These are phyloP conservation scores for Fusarium sp. DNA, from an alignment of 2,329 filamentous ascomycete genomes.

Conservation along the genomic window DNA sequence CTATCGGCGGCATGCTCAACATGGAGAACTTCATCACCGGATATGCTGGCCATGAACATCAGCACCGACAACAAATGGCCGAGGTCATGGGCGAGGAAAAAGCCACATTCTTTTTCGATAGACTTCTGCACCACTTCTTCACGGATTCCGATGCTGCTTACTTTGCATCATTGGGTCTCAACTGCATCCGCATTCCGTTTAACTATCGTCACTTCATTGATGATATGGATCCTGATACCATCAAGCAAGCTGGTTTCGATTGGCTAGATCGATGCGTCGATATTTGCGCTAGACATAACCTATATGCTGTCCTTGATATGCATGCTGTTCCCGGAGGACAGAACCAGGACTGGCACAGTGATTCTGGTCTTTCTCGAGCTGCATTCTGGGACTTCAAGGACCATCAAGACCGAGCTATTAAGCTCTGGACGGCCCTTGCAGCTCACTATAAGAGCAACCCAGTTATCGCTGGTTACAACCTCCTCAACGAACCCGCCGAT, in stretches of 20 bases:
- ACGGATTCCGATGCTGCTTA: slow-evolving; percentile 68
- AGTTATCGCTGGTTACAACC: slow-evolving; percentile 55
- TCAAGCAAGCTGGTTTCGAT: slow-evolving; percentile 61
- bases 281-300: slow-evolving; percentile 54
- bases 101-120: slow-evolving; percentile 70
- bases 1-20: slow-evolving; percentile 49
- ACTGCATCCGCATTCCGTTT: slow-evolving; percentile 69
- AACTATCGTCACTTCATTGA: slow-evolving; percentile 69
- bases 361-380: slow-evolving; percentile 52
- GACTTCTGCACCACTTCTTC: slow-evolving; percentile 68
- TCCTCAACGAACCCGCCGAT: slow-evolving; percentile 49
- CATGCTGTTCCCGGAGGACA: slow-evolving; percentile 59
- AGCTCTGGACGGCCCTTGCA: slow-evolving; percentile 57
- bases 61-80: slow-evolving; percentile 65
- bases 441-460: slow-evolving; percentile 56
- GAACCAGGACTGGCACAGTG: slow-evolving; percentile 61
- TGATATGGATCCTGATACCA: slow-evolving; percentile 59
- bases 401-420: slow-evolving; percentile 57
- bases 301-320: slow-evolving; percentile 59
- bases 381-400: slow-evolving; percentile 61
- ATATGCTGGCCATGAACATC: slow-evolving; percentile 67
- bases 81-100: slow-evolving; percentile 66
- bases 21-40: slow-evolving; percentile 74
- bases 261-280: slow-evolving; percentile 61
- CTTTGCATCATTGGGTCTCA: slow-evolving; percentile 65